Percentiles rank a stretch among this genome's conserved stretches.
Evolutionary conservation across 1,284 basidiomycete genomes (phyloP).

Genomic region (Austroboletus novae-zelandiae): DNA sequence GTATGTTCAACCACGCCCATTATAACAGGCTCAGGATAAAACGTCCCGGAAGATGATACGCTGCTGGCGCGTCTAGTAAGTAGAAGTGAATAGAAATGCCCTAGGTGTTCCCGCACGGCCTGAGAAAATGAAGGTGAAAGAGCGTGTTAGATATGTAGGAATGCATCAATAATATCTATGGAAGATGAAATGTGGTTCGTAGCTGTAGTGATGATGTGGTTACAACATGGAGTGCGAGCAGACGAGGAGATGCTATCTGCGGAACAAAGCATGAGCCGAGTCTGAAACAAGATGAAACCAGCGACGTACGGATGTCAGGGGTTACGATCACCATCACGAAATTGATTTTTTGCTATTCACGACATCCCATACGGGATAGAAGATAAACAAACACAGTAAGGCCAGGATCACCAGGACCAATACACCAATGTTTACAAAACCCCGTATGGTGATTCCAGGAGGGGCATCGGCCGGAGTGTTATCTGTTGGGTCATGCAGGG

Average conservation of each 20-base stretch:
- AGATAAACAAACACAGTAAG: constrained; percentile 67
- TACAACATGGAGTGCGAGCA: background rate
- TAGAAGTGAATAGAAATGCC: background rate
- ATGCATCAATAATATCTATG: background rate
- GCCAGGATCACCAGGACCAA: constrained; percentile 48
- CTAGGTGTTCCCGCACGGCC: background rate
- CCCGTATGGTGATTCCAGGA: constrained; percentile 47
- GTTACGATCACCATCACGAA: constrained; percentile 4
- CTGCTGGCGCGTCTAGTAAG: too few relatives aligned
- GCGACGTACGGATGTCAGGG: constrained; percentile 4
- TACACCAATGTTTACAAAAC: constrained; percentile 55
- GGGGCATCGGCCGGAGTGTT: constrained; percentile 26
- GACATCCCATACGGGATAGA: constrained; percentile 67
- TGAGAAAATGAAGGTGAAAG: background rate
- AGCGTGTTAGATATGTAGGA: background rate
- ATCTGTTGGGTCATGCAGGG: constrained; percentile 53
- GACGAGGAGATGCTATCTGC: background rate
- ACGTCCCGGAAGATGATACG: too few relatives aligned
- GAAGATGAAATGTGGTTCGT: background rate
- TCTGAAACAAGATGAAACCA: background rate
- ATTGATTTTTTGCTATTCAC: constrained; percentile 1
- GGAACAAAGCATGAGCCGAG: background rate
- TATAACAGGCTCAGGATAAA: too few relatives aligned
- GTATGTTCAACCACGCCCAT: too few relatives aligned
- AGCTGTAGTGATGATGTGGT: background rate